Conservation (phyloP, 2,329 filamentous ascomycete species). For the Lecanoromycetidae sp. region DNA sequence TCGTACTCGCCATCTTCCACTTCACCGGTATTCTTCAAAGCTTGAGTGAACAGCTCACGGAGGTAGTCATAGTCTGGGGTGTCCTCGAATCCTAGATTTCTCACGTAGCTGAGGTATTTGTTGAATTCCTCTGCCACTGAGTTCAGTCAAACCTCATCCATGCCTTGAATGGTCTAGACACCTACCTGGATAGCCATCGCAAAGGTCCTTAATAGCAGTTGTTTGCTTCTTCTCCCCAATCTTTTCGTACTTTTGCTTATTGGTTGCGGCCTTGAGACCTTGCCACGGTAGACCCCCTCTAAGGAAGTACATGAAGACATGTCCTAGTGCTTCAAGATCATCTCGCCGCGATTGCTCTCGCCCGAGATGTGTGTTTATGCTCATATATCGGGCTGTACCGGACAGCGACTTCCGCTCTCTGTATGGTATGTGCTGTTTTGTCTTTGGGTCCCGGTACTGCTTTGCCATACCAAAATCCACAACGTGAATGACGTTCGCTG, state of each 20-base stretch:
- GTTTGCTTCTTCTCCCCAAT: slow-evolving; percentile 99
- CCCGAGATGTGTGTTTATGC: slow-evolving; percentile 96
- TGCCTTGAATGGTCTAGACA: slow-evolving; percentile 12
- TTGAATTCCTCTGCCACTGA: slow-evolving; percentile 66
- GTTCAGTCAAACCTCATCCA: slow-evolving; percentile 23
- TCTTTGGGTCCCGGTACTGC: slow-evolving; percentile 97
- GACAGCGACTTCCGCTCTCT: slow-evolving; percentile 93
- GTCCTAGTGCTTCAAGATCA: slow-evolving; percentile 74
- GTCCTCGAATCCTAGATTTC: slow-evolving; percentile 96
- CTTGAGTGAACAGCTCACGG: slow-evolving; percentile 89
- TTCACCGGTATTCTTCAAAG: slow-evolving; percentile 84
- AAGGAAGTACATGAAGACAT: slow-evolving; percentile 60
- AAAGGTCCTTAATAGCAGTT: slow-evolving; percentile 90
- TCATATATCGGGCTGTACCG: slow-evolving; percentile 96
- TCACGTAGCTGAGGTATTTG: slow-evolving; percentile 94
- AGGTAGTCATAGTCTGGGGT: slow-evolving; percentile 97
- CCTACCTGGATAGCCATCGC: slow-evolving; percentile 76
- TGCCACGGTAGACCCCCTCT: slow-evolving; percentile 56
- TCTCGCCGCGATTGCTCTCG: slow-evolving; percentile 92
- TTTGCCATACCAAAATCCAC: slow-evolving; percentile 99
- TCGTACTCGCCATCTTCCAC: slow-evolving; percentile 98
- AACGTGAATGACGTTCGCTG: slow-evolving; percentile 95
- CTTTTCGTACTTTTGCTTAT: slow-evolving; percentile 99
- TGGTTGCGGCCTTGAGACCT: slow-evolving; percentile 55
- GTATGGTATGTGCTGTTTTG: slow-evolving; percentile 97